phyloP scores from a whole-genome alignment of 1,284 basidiomycete genomes.

The Cryptococcus depauperatus region DNA sequence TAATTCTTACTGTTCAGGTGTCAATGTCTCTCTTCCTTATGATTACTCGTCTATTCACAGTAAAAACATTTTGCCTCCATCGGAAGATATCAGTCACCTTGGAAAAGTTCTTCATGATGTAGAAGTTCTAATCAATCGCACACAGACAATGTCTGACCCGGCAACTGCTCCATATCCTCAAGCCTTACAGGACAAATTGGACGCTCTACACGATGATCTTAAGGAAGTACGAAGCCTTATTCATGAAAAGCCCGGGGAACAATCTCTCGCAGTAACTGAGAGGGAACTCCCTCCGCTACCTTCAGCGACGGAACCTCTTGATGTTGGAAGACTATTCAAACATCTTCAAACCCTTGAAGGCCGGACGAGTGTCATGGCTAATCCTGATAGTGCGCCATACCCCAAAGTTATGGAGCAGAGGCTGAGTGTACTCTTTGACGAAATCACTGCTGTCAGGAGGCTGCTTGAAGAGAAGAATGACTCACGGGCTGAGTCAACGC shows the following conservation, averaged over 20 bases:
- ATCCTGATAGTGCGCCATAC: constrained; percentile 1
- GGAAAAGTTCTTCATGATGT: background rate
- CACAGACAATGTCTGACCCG: background rate
- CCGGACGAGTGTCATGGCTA: background rate
- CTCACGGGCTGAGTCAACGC: background rate
- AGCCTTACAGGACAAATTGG: background rate
- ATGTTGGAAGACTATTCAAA: background rate
- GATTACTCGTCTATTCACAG: no score
- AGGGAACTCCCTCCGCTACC: background rate
- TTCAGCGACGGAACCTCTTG: background rate
- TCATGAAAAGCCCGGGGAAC: background rate
- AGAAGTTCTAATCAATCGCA: background rate
- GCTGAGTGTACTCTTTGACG: background rate
- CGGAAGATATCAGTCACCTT: background rate
- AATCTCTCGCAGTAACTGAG: background rate
- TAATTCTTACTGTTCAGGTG: no score
- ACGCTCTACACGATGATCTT: background rate
- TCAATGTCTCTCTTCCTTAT: no score
- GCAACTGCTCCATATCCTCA: background rate
- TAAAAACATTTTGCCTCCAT: no score
- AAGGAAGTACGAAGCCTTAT: background rate
- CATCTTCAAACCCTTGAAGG: background rate
- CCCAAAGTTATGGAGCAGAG: constrained; percentile 1
- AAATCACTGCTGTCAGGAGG: background rate
- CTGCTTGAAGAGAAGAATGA: background rate